Base-by-base conservation (phyloP, 1,284 basidiomycete genomes). In the Melanopsichium pennsylvanicum region DNA sequence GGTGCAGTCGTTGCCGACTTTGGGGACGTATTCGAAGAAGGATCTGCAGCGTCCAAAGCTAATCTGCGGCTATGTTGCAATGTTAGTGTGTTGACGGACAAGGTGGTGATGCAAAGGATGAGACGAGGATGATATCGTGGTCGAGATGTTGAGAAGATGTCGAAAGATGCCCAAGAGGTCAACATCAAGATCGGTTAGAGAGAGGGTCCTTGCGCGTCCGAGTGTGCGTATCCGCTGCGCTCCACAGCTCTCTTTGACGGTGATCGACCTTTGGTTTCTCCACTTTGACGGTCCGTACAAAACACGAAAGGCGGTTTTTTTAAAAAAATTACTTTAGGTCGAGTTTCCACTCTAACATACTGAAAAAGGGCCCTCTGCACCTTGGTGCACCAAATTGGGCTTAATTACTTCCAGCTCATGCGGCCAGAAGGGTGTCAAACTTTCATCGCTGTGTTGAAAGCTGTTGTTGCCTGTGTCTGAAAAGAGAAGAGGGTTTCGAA, bases 181-280 rank as follows among this genome's bases (percentile, higher is more conserved):
- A 55, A 31, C 43, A 29, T 27, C 27, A 29, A 18, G 11, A 4
- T 13, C 7, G 12, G n/a, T 48, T 52, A 43, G 52, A 21, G 39
- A 57, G 54, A 63, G 54, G 60, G 60, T 63, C 60, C 60, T 63
- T 63, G 60, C 60, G 60, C 60, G 60, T 63, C 57, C 45, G 23
- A 31, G 59, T 44, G 47, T 63, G 60, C 60, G 60, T 63, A 63
- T 56, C 51, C 52, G 34, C 48, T 32, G 34, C 32, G 43, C 52
- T 51, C 47, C 39, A n/a, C 42, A 38, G 51, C 52, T 25, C 34
- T n/a, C n/a, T n/a, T n/a, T n/a, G n/a, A 48, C 43, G 58, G 60
- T 63, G 60, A 63, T 63, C 60, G 60, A 63, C 52, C 59, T 58
- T 25, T 48, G n/a, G 23, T 26, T 40, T 35, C 42, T 49, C 35